Percentiles rank a stretch among this genome's conserved stretches.
These are phyloP conservation scores for Monosporozyma servazzii DNA, from an alignment of 805 yeast genomes.

Conservation along the genomic window DNA sequence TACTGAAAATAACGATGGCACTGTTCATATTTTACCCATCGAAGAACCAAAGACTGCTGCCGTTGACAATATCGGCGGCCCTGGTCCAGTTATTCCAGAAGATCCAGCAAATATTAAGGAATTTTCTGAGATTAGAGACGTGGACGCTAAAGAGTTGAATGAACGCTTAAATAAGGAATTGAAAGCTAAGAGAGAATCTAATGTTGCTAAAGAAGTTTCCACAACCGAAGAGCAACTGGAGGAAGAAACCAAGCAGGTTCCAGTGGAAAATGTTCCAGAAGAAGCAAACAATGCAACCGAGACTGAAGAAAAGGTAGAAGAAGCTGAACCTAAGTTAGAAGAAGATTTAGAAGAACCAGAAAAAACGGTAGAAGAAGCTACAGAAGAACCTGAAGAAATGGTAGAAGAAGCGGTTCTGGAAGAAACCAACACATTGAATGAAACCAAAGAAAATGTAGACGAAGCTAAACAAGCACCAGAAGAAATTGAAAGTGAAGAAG, in stretches of 20 bases:
- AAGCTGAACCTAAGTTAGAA: neutral
- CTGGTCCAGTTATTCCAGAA: slow-evolving; percentile 49
- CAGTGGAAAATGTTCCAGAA: neutral
- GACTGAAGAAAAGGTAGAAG: neutral
- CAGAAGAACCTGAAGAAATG: neutral
- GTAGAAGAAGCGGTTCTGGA: neutral
- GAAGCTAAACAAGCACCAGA: neutral
- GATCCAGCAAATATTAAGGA: slow-evolving; percentile 59
- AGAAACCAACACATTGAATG: neutral
- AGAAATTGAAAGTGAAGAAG: too few relatives aligned
- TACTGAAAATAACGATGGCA: slow-evolving; percentile 7
- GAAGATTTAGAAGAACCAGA: neutral
- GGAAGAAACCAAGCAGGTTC: neutral
- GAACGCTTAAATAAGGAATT: slow-evolving; percentile 28
- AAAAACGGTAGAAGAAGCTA: too few relatives aligned
- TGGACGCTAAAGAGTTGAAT: slow-evolving; percentile 52
- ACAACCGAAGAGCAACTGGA: neutral
- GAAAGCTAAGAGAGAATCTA: slow-evolving; percentile 8
- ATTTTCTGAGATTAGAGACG: slow-evolving; percentile 47
- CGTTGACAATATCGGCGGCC: slow-evolving; percentile 50
- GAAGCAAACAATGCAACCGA: neutral
- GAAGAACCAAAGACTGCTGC: slow-evolving; percentile 35
- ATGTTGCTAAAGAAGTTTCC: neutral
- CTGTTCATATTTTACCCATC: slow-evolving; percentile 37
- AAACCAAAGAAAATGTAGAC: too few relatives aligned